These are phyloP conservation scores for Betula pendula DNA, from an alignment of 306 rosid genomes.

Conservation along the genomic window DNA sequence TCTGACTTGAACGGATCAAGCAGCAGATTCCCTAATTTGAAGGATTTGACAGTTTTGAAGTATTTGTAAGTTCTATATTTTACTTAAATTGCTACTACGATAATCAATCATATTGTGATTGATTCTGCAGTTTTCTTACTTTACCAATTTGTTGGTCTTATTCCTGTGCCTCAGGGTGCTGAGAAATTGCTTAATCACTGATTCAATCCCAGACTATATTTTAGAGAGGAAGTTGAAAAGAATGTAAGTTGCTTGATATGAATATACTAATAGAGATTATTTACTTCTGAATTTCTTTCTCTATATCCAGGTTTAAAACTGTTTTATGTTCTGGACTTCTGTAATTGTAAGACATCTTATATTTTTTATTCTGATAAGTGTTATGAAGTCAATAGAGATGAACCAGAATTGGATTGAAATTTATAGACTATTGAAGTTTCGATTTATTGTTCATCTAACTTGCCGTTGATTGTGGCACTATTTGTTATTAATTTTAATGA, in stretches of 20 bases:
- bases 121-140: neutral
- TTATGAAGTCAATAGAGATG: neutral
- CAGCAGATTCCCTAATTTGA: slow-evolving; percentile 58
- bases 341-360: neutral
- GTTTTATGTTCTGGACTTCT: neutral
- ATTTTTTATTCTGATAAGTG: neutral
- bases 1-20: slow-evolving; percentile 63
- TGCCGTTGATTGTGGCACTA: neutral
- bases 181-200: slow-evolving; percentile 66
- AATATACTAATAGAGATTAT: neutral
- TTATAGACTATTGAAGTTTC: neutral
- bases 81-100: neutral
- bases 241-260: slow-evolving; percentile 47
- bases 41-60: slow-evolving; percentile 33
- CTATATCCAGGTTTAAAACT: neutral
- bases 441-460: neutral
- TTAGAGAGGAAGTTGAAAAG: slow-evolving; percentile 17
- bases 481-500: neutral
- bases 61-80: slow-evolving; percentile 58
- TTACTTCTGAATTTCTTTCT: neutral
- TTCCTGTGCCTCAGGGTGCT: slow-evolving; percentile 49
- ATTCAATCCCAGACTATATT: slow-evolving; percentile 39
- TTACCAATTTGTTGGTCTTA: slow-evolving; percentile 20
- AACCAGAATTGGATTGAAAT: neutral
- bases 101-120: neutral